These are phyloP conservation scores for Candida ortonii DNA, from an alignment of 805 yeast species.

Conservation along the genomic window DNA sequence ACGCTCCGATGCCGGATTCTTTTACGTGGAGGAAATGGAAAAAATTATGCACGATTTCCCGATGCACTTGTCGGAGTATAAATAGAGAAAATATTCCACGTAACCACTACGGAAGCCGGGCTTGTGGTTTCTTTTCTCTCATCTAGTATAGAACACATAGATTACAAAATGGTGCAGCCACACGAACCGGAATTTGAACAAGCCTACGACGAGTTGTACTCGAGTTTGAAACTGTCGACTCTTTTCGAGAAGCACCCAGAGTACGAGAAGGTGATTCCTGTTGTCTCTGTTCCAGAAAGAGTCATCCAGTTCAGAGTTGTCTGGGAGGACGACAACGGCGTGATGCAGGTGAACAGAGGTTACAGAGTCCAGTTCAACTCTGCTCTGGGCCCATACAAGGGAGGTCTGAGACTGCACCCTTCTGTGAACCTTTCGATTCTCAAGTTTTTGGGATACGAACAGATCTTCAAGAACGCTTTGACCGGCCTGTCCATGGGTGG, in stretches of 20 bases:
- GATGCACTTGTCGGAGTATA: too few relatives aligned
- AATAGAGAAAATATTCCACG: background rate
- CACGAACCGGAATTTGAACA: constrained; percentile 98
- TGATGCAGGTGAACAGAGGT: constrained; percentile 91
- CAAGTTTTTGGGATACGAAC: constrained; percentile 97
- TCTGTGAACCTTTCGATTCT: constrained; percentile 91
- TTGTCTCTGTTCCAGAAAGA: constrained; percentile 94
- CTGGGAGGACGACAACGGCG: constrained; percentile 96
- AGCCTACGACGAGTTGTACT: constrained; percentile 90
- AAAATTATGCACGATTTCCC: too few relatives aligned
- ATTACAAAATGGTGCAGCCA: constrained; percentile 63
- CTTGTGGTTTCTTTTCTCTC: constrained; percentile 3
- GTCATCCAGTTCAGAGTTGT: constrained; percentile 94
- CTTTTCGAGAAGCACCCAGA: constrained; percentile 86
- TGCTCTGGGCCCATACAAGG: constrained; percentile 98
- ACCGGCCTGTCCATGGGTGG: constrained; percentile 99
- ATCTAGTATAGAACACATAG: constrained; percentile 1
- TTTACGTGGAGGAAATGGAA: too few relatives aligned
- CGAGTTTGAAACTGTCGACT: constrained; percentile 88
- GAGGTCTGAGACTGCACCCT: constrained; percentile 98
- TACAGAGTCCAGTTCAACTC: constrained; percentile 98
- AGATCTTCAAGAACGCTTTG: constrained; percentile 95
- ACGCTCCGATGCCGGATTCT: too few relatives aligned
- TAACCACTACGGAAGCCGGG: constrained; percentile 2
- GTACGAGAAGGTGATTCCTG: constrained; percentile 82